Evolutionary conservation across 139 green algal genomes (phyloP).

Genomic region (Tetraselmis chui): DNA sequence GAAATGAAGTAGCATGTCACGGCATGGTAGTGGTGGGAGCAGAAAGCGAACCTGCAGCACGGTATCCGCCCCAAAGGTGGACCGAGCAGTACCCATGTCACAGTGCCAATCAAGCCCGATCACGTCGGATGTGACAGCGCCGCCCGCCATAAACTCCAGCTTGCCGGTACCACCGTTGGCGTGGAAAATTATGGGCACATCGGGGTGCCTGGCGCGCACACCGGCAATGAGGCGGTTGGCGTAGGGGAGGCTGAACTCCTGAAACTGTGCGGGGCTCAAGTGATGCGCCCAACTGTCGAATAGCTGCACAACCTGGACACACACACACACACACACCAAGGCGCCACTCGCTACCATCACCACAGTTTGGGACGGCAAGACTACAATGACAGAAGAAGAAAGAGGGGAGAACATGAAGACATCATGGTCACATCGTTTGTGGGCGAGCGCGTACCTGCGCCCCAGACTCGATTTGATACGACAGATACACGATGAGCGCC

Average conservation of each 20-base stretch:
- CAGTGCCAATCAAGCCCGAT: slow-evolving; percentile 89
- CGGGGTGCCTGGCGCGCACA: slow-evolving; percentile 65
- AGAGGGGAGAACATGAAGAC: not conserved
- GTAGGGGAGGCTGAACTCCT: slow-evolving; percentile 90
- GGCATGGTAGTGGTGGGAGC: slow-evolving; percentile 11
- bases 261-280: slow-evolving; percentile 82
- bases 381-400: not conserved
- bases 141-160: slow-evolving; percentile 51
- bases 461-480: slow-evolving; percentile 91
- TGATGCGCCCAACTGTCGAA: slow-evolving; percentile 98
- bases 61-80: slow-evolving; percentile 38
- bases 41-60: slow-evolving; percentile 29
- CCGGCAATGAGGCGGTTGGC: slow-evolving; percentile 67
- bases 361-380: not conserved
- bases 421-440: too few species aligned
- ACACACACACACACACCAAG: too few species aligned
- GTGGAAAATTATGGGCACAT: slow-evolving; percentile 93
- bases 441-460: slow-evolving; percentile 62
- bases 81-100: slow-evolving; percentile 63
- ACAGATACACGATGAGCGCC: slow-evolving; percentile 72
- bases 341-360: too few species aligned
- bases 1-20: slow-evolving; percentile 2
- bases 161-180: slow-evolving; percentile 94
- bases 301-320: slow-evolving; percentile 88
- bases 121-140: slow-evolving; percentile 60